Base-by-base conservation (phyloP, 768 basidiomycete species). In the Leucosporidium scottii region DNA sequence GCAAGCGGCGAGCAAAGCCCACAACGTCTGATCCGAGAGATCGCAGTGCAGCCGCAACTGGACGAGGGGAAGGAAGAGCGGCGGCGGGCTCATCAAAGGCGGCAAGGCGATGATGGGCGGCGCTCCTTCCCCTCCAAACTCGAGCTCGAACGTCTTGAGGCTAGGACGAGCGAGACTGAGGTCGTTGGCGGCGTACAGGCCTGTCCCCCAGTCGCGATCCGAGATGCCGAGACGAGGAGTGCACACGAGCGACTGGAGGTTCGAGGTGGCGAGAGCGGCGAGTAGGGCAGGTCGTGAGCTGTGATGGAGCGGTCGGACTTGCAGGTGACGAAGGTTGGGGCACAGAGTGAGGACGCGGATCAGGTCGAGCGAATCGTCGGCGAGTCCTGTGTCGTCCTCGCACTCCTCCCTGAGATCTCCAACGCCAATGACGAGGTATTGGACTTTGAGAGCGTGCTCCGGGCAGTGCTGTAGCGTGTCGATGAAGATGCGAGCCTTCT, bases 301-400 rank as follows among this genome's bases (percentile, higher is more conserved):
- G 20, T n/a, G 25, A 28, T 65, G 49, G 50, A 65, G 49, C 0
- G 64, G 58, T 36, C 59, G 34, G 25, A 66, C 27, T n/a, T 61
- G 65, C 15, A 61, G 59, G 44, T 61, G 59, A 2, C 12, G 39
- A 55, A 34, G 39, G 36, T 54, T 7, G 31, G 25, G 25, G 36
- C 25, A 27, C 31, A 25, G 58, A 7, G 36, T 7, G 27, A 65
- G 20, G 27, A 48, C n/a, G 17, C 23, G 12, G 50, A 60, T 28
- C 31, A 65, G 50, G 23, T 50, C 64, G 51, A 60, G n/a, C 51
- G 64, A 65, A 20, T 21, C 36, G 25, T 6, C 3, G 36, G 36
- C 15, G 23, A n/a, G n/a, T 2, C 34, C 39, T 4, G 20, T n/a
- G 5, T 36, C 49, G 18, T 9, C 15, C 34, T 50, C 31, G 20